Conservation (phyloP, 2,329 filamentous ascomycete species). For the Zasmidium citrigriseum region DNA sequence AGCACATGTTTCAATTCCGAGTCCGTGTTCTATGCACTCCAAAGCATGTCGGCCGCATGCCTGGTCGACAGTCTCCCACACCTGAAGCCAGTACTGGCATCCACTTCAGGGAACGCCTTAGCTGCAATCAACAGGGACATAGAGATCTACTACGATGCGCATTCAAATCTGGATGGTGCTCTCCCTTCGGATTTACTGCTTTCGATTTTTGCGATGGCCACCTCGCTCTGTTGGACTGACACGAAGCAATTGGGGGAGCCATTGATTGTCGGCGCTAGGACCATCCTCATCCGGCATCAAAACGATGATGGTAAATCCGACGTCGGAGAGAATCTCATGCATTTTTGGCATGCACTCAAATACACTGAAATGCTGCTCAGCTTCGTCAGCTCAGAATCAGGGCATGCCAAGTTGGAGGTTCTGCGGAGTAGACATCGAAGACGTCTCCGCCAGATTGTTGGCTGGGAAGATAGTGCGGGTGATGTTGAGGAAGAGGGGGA, state of each 20-base stretch:
- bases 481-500: neutral
- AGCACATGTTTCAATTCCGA: conserved; percentile 16
- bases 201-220: conserved; percentile 19
- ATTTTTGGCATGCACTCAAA: conserved; percentile 1
- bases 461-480: neutral
- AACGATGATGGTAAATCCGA: neutral
- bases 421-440: neutral
- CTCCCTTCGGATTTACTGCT: conserved; percentile 18
- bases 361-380: conserved; percentile 3
- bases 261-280: conserved; percentile 13
- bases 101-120: neutral
- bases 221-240: conserved; percentile 20
- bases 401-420: neutral
- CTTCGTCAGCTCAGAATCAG: neutral
- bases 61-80: conserved; percentile 17
- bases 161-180: neutral
- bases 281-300: neutral
- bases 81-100: conserved; percentile 7
- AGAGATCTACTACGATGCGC: neutral
- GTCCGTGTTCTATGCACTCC: conserved; percentile 15
- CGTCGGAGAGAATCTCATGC: neutral
- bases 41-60: conserved; percentile 19
- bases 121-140: neutral
- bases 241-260: conserved; percentile 13
- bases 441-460: neutral